Conservation (phyloP, 257 asterid genomes). For the Nemophila menziesii region DNA sequence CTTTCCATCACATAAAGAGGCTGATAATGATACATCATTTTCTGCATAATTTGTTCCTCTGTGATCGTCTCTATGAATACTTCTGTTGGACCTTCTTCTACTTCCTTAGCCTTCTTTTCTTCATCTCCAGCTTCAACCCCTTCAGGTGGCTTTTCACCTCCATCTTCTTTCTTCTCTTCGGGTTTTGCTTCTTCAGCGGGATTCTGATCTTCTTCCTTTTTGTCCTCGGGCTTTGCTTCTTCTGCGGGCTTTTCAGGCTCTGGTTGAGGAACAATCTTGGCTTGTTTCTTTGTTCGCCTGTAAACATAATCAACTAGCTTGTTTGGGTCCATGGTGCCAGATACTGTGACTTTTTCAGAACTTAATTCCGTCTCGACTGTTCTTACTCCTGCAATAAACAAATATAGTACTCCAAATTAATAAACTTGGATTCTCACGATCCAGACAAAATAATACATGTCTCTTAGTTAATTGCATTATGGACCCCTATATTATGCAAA, state of each 20-base stretch:
- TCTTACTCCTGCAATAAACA: slow-evolving; percentile 43
- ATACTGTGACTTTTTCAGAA: slow-evolving; percentile 60
- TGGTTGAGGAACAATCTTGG: slow-evolving; percentile 60
- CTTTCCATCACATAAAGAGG: slow-evolving; percentile 51
- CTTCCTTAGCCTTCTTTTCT: neutral
- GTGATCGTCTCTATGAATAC: neutral
- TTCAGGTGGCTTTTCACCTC: slow-evolving; percentile 25
- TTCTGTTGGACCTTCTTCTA: neutral
- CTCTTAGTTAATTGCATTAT: too few relatives aligned
- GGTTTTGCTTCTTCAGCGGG: neutral
- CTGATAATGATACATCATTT: slow-evolving; percentile 40
- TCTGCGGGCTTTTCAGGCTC: slow-evolving; percentile 26
- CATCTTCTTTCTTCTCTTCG: slow-evolving; percentile 15
- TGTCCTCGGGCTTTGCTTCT: slow-evolving; percentile 41
- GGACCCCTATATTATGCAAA: too few relatives aligned
- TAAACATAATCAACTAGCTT: slow-evolving; percentile 70
- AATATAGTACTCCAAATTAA: neutral
- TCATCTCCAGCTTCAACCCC: slow-evolving; percentile 18
- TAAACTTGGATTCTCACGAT: neutral
- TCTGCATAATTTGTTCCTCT: slow-evolving; percentile 5
- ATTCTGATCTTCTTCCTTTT: slow-evolving; percentile 18
- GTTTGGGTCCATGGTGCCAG: slow-evolving; percentile 66
- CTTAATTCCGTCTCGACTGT: slow-evolving; percentile 60
- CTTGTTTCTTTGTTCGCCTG: slow-evolving; percentile 73
- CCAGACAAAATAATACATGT: too few relatives aligned